A percentile compares a stretch with the other conserved stretches of the same genome.
Evolutionary conservation across 2,329 filamentous ascomycete species (phyloP).

Genomic region (Hypomyces rosellus): DNA sequence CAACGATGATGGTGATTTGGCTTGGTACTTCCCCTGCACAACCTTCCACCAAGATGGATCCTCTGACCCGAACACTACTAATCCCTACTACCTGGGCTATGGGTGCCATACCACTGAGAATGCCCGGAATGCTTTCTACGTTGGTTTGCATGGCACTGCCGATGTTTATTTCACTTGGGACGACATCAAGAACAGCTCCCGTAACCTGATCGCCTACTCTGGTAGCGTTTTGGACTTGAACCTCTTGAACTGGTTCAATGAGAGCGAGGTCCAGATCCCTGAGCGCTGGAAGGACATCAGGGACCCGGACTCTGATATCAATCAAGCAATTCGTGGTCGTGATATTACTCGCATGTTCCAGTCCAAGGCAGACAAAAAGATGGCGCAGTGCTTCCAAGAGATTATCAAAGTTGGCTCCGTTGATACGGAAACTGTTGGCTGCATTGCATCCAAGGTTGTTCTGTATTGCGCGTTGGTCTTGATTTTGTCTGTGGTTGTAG

Average conservation of each 20-base stretch:
- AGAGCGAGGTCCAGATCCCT: slow-evolving; percentile 68
- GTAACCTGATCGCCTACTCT: slow-evolving; percentile 91
- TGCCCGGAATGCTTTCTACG: slow-evolving; percentile 71
- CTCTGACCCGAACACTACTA: slow-evolving; percentile 64
- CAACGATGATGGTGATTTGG: slow-evolving; percentile 64
- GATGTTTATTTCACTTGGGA: slow-evolving; percentile 97
- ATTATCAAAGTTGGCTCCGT: slow-evolving; percentile 95
- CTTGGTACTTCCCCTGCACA: slow-evolving; percentile 95
- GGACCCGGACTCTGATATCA: slow-evolving; percentile 53
- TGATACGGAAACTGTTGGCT: slow-evolving; percentile 92
- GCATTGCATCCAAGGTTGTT: slow-evolving; percentile 95
- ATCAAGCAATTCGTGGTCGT: slow-evolving; percentile 65
- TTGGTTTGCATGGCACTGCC: slow-evolving; percentile 57
- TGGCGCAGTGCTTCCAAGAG: slow-evolving; percentile 82
- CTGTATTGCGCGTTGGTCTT: slow-evolving; percentile 89
- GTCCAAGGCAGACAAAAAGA: slow-evolving; percentile 66
- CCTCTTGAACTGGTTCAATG: slow-evolving; percentile 85
- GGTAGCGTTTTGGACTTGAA: slow-evolving; percentile 88
- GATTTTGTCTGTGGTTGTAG: slow-evolving; percentile 80
- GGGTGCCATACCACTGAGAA: slow-evolving; percentile 73
- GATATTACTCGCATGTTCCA: slow-evolving; percentile 90
- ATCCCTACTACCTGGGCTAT: slow-evolving; percentile 75
- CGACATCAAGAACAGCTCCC: slow-evolving; percentile 79
- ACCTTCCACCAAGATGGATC: slow-evolving; percentile 93
- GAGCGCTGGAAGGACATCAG: slow-evolving; percentile 73